Evolutionary conservation across 164 flowering plant genomes (phyloP).

Genomic region (Magnolia officinalis): DNA sequence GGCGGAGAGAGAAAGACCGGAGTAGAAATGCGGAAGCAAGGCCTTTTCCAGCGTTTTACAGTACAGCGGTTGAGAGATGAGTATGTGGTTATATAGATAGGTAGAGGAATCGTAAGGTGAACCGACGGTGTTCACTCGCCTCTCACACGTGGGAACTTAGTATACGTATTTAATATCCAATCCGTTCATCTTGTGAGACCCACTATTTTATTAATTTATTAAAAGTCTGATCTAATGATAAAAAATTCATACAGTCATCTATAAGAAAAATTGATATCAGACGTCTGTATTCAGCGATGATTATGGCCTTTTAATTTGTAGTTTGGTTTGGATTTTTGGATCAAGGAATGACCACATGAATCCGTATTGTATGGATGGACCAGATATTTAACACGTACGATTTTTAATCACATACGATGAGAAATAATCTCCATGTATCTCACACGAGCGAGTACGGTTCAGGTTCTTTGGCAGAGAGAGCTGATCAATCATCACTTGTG

Average conservation of each 20-base stretch:
- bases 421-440: not conserved
- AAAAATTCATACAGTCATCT: not conserved
- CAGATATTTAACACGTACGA: not conserved
- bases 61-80: not conserved
- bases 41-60: not conserved
- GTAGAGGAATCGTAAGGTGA: not conserved
- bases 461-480: not conserved
- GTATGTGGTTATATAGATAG: slow-evolving; percentile 26
- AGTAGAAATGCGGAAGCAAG: not conserved
- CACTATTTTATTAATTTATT: not conserved
- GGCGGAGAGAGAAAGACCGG: not conserved
- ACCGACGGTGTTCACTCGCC: not conserved
- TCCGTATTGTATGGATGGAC: not conserved
- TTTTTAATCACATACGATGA: not conserved
- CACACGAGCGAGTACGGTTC: not conserved
- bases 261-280: too few species aligned
- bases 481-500: slow-evolving; percentile 46
- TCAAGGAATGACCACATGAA: not conserved
- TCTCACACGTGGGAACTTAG: not conserved
- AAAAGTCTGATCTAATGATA: too few species aligned
- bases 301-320: too few species aligned
- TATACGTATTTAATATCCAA: not conserved
- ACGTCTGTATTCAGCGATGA: not conserved
- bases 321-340: not conserved
- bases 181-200: not conserved